Percentiles rank a stretch among this genome's conserved stretches.
Evolutionary conservation across 345 rosid species (phyloP).

Genomic region (Populus alba): DNA sequence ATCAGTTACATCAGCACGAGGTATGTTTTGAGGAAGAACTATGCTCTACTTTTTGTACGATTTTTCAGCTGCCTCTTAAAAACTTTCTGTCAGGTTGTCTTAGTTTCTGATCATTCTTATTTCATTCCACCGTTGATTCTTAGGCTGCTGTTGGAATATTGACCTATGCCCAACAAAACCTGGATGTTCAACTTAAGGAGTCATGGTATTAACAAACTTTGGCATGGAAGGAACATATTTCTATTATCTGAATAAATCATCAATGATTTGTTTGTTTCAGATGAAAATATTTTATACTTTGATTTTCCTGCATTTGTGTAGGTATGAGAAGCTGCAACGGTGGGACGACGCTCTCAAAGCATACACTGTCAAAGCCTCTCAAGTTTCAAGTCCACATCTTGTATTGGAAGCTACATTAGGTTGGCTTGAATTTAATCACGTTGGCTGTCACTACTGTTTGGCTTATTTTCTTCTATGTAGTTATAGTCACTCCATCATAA

Average conservation of each 20-base stretch:
- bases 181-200: slow-evolving; percentile 92
- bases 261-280: neutral
- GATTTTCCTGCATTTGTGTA: slow-evolving; percentile 23
- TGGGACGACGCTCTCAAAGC: slow-evolving; percentile 99
- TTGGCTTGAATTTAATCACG: slow-evolving; percentile 20
- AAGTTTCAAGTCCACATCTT: slow-evolving; percentile 72
- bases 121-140: slow-evolving; percentile 2
- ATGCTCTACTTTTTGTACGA: neutral
- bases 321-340: slow-evolving; percentile 99
- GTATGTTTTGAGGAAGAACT: slow-evolving; percentile 29
- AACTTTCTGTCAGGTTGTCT: slow-evolving; percentile 14
- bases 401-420: slow-evolving; percentile 87
- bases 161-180: slow-evolving; percentile 87
- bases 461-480: slow-evolving; percentile 1
- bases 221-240: neutral
- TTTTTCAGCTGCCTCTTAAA: neutral
- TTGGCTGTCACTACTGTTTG: neutral
- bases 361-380: slow-evolving; percentile 75
- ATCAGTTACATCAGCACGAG: slow-evolving; percentile 97
- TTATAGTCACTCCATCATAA: neutral
- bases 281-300: neutral
- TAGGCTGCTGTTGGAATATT: slow-evolving; percentile 99
- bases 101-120: neutral
- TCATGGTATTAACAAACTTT: slow-evolving; percentile 59
- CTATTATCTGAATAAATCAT: neutral